Evolutionary conservation across 495 filamentous ascomycete species (phyloP).

Genomic region (Penicillium lagena): DNA sequence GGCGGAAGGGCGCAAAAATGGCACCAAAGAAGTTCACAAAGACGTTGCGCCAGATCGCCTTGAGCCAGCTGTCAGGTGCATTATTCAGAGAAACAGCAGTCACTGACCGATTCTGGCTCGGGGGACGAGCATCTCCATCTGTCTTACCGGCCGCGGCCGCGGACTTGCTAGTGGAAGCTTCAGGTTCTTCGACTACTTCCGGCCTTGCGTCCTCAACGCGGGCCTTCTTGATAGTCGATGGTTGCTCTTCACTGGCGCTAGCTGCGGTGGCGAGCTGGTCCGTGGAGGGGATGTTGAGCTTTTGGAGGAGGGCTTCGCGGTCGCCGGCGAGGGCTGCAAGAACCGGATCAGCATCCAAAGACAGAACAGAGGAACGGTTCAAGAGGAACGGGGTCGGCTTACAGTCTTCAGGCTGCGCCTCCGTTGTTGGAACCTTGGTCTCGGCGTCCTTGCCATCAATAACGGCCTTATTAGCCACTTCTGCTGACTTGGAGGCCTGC

Average conservation of each 20-base stretch:
- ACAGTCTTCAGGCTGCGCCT: slow-evolving; percentile 19
- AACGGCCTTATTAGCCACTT: no score
- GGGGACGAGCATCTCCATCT: slow-evolving; percentile 31
- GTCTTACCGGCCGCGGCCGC: slow-evolving; percentile 14
- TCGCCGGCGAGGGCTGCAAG: slow-evolving; percentile 34
- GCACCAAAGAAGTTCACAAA: slow-evolving; percentile 36
- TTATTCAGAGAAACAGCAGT: slow-evolving; percentile 38
- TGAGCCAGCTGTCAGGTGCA: slow-evolving; percentile 39
- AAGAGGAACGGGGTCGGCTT: slow-evolving; percentile 15
- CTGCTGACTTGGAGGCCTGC: not conserved
- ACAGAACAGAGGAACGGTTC: slow-evolving; percentile 14
- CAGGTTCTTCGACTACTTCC: slow-evolving; percentile 3
- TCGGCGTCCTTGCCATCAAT: not conserved
- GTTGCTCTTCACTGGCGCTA: slow-evolving; percentile 1
- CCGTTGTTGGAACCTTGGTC: slow-evolving; percentile 3
- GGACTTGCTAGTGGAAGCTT: slow-evolving; percentile 1
- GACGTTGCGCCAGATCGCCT: slow-evolving; percentile 35
- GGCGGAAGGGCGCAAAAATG: slow-evolving; percentile 36
- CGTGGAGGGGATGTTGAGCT: slow-evolving; percentile 26
- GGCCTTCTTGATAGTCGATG: slow-evolving; percentile 10
- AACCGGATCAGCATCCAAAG: slow-evolving; percentile 31
- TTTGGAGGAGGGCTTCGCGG: slow-evolving; percentile 29
- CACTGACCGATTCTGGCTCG: slow-evolving; percentile 41
- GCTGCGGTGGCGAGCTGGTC: slow-evolving; percentile 18
- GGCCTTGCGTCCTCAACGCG: slow-evolving; percentile 8